phyloP scores from a whole-genome alignment of 2,329 filamentous ascomycete species.

The Trichoderma asperellum region DNA sequence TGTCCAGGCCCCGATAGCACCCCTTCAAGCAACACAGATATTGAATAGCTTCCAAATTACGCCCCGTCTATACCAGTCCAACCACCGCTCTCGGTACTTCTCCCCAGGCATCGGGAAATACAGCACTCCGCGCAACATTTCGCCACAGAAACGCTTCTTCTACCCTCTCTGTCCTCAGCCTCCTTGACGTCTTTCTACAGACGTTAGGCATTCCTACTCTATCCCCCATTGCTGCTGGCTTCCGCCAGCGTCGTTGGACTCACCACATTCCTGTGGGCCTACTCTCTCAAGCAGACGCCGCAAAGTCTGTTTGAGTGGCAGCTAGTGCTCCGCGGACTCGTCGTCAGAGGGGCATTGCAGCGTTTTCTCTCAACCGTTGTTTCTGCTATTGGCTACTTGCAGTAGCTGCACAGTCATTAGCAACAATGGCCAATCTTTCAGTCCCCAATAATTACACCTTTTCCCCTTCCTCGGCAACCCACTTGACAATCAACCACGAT shows the following conservation, averaged over 20 bases:
- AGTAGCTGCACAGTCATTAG: constrained; percentile 30
- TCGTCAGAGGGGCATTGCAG: constrained; percentile 40
- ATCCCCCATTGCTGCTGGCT: constrained; percentile 73
- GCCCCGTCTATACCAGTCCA: constrained; percentile 20
- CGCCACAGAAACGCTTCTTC: constrained; percentile 78
- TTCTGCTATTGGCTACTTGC: constrained; percentile 31
- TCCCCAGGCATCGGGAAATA: constrained; percentile 77
- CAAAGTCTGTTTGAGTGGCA: constrained; percentile 97
- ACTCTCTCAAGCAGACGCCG: constrained; percentile 94
- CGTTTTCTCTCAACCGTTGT: constrained; percentile 30
- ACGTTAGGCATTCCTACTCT: constrained; percentile 55
- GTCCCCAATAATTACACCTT: constrained; percentile 81
- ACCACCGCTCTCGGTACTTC: constrained; percentile 65
- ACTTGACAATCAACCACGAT: constrained; percentile 95
- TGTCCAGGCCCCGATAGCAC: constrained; percentile 64
- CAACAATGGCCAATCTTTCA: constrained; percentile 75
- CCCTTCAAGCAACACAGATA: constrained; percentile 35
- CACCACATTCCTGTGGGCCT: constrained; percentile 81
- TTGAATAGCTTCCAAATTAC: constrained; percentile 27
- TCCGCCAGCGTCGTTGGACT: constrained; percentile 72
- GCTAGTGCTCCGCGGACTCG: constrained; percentile 89
- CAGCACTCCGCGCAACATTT: constrained; percentile 76
- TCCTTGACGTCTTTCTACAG: constrained; percentile 81
- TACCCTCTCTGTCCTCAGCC: constrained; percentile 82
- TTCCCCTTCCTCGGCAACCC: constrained; percentile 80